phyloP scores from a whole-genome alignment of 768 basidiomycete species.

The Mycena maculata region DNA sequence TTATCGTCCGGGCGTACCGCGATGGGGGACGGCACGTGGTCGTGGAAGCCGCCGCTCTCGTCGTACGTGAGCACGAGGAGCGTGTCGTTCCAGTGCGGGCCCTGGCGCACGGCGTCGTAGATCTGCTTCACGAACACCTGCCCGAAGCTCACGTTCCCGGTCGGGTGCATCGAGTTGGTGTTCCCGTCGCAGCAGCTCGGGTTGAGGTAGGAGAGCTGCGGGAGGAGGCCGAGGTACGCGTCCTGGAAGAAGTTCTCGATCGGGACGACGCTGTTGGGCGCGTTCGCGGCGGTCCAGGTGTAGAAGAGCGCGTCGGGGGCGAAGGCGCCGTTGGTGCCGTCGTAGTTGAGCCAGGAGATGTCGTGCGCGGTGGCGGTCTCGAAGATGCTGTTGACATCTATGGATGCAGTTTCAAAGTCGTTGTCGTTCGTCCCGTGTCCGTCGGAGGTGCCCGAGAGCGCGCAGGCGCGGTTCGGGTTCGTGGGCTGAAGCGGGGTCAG shows the following conservation, averaged over 20 bases:
- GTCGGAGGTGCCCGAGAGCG: conserved; percentile 43
- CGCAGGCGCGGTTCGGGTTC: conserved; percentile 45
- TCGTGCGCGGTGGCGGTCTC: conserved; percentile 37
- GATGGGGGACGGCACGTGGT: conserved; percentile 47
- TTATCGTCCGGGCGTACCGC: conserved; percentile 41
- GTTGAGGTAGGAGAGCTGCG: conserved; percentile 44
- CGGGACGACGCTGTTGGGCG: conserved; percentile 36
- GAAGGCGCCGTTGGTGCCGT: conserved; percentile 38
- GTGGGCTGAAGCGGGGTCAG: conserved; percentile 35
- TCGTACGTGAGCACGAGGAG: conserved; percentile 47
- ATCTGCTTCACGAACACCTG: conserved; percentile 45
- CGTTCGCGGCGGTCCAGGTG: conserved; percentile 36
- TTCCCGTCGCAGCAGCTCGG: conserved; percentile 38
- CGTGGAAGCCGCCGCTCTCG: conserved; percentile 47
- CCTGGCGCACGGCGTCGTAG: conserved; percentile 45
- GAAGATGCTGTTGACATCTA: conserved; percentile 44
- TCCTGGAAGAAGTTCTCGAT: conserved; percentile 45
- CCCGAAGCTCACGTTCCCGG: conserved; percentile 39
- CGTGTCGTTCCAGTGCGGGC: conserved; percentile 44
- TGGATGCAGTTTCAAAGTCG: conserved; percentile 30
- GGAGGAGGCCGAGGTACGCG: conserved; percentile 40
- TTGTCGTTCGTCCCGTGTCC: conserved; percentile 45
- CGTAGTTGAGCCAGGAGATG: conserved; percentile 45
- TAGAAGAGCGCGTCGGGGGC: conserved; percentile 40
- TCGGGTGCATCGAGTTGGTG: conserved; percentile 42